Evolutionary conservation across 306 rosid genomes (phyloP), one percentile per base, ranked within the genome.

Genomic region (Geum urbanum): DNA sequence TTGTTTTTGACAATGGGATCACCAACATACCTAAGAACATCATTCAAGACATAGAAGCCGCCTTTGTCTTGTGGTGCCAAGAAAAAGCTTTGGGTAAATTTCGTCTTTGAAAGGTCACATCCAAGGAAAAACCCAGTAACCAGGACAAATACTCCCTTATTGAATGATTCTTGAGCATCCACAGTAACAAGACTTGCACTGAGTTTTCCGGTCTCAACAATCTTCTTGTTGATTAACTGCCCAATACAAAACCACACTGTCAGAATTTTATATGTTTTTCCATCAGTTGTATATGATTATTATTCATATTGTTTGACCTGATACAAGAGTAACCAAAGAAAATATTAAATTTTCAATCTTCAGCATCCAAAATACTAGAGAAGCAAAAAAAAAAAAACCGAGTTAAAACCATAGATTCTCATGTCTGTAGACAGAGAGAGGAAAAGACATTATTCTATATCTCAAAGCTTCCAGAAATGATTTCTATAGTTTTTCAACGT

Each of bases 21-120:
- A 43, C 86, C 87, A 44, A 89, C 88, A 86, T 84, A 88, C 85
- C 98, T 86, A 58, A 92, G 86, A 32, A 83, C 89, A 82, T 92
- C 98, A 74, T 89, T 92, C 82, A 89, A 67, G 54, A 92, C 96
- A 80, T 78, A 92, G 81, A 86, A 92, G 48, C 98, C 98, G 40
- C 98, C 98, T 72, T 84, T 86, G 70, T 92, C 96, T 80, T 92
- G 98, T 7, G 96, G 96, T 14, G 98, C 98, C 77, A 92, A 89
- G 81, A 92, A 92, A 77, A 92, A 92, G 73, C 89, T 83, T 74
- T 92, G 96, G 39, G 92, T 75, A 75, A 92, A 92, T 59, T 86
- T 89, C 68, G 74, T 71, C 77, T 79, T 90, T 63, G 55, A 41
- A 58, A 63, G 67, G 74, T 84, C 98, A 81, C 76, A 76, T 74